phyloP scores from a whole-genome alignment of 164 flowering plant genomes.

The Akebia trifoliata region DNA sequence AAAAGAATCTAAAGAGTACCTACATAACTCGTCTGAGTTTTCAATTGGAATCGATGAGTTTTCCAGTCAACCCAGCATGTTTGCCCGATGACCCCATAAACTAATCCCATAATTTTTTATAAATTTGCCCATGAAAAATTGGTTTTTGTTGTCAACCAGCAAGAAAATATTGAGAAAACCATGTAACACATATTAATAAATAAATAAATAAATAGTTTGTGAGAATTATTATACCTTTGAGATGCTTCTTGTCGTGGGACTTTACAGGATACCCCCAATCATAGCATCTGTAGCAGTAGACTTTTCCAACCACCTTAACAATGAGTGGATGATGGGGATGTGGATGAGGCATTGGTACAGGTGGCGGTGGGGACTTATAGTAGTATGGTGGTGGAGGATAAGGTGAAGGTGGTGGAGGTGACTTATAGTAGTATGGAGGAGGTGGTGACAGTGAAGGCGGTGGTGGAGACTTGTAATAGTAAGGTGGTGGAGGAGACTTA shows the following conservation, averaged over 20 bases:
- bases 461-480: conserved; percentile 27
- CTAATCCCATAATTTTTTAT: no score
- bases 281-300: conserved; percentile 74
- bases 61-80: no score
- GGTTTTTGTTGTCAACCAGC: no score
- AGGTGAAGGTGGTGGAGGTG: conserved; percentile 26
- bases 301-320: conserved; percentile 65
- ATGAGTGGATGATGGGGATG: conserved; percentile 39
- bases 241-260: conserved; percentile 71
- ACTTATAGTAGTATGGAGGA: conserved; percentile 30
- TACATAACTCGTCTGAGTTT: no score
- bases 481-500: conserved; percentile 18
- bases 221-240: conserved; percentile 42
- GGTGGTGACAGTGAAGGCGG: conserved; percentile 23
- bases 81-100: no score
- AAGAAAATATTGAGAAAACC: no score
- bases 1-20: no score
- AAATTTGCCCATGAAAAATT: no score
- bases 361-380: conserved; percentile 32
- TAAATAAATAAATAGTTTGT: no score
- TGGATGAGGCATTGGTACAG: conserved; percentile 23
- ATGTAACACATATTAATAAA: no score
- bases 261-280: conserved; percentile 52
- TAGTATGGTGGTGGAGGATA: conserved; percentile 24
- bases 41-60: no score